phyloP scores from a whole-genome alignment of 2,329 filamentous ascomycete genomes.

The Beauveria caledonica region DNA sequence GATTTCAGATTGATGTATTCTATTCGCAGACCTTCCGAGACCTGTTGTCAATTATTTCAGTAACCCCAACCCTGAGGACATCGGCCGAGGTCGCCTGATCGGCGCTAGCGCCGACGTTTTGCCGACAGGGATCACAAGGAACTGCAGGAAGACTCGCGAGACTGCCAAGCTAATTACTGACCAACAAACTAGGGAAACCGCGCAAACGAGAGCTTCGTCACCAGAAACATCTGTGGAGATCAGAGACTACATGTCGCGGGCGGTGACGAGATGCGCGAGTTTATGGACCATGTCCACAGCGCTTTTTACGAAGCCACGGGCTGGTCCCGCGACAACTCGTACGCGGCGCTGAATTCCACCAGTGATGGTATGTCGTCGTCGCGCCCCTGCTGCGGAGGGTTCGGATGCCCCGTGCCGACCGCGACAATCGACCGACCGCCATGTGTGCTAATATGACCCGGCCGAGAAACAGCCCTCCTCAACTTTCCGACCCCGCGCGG shows the following conservation, averaged over 20 bases:
- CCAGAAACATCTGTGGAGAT: neutral
- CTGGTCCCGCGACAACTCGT: conserved; percentile 90
- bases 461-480: conserved; percentile 55
- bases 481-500: conserved; percentile 83
- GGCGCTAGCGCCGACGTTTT: neutral
- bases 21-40: no score
- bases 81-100: no score
- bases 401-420: no score
- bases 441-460: neutral
- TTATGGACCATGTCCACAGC: conserved; percentile 94
- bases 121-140: neutral
- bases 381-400: no score
- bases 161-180: neutral
- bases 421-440: no score
- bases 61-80: no score
- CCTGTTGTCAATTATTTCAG: no score
- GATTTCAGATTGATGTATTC: no score
- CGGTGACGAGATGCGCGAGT: conserved; percentile 66
- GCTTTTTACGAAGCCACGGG: conserved; percentile 79
- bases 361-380: conserved; percentile 54
- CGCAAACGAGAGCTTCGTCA: neutral
- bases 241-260: neutral
- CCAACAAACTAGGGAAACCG: neutral
- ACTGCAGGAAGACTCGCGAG: neutral
- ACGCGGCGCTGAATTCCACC: conserved; percentile 76